Evolutionary conservation across 1,139 yeast genomes (phyloP).

Genomic region (Ashbya aceris): DNA sequence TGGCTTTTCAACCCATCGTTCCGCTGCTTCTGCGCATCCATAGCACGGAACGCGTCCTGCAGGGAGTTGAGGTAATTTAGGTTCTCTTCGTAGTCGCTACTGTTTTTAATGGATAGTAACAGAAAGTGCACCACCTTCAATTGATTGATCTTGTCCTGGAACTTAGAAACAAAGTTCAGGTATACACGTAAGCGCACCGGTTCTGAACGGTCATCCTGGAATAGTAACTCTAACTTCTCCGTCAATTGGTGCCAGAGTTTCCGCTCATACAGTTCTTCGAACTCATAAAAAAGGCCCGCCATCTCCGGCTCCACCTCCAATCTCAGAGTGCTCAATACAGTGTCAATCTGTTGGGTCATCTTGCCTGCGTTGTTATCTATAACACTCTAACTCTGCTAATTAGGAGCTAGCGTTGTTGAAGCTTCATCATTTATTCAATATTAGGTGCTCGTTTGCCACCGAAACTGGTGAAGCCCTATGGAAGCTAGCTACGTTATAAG

Average conservation of each 20-base stretch:
- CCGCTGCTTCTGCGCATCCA: slow-evolving; percentile 32
- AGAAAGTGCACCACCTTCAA: slow-evolving; percentile 72
- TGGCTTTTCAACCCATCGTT: slow-evolving; percentile 28
- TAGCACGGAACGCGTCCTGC: slow-evolving; percentile 33
- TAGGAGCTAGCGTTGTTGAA: too few relatives aligned
- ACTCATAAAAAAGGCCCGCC: slow-evolving; percentile 55
- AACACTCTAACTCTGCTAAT: too few relatives aligned
- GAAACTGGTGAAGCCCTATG: neutral
- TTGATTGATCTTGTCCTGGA: slow-evolving; percentile 66
- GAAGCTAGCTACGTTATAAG: neutral
- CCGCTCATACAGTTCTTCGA: slow-evolving; percentile 83
- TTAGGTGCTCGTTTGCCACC: slow-evolving; percentile 3
- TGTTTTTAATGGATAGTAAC: slow-evolving; percentile 45
- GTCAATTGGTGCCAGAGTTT: slow-evolving; percentile 79
- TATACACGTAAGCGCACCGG: slow-evolving; percentile 58
- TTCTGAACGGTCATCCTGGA: slow-evolving; percentile 41
- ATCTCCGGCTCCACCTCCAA: slow-evolving; percentile 55
- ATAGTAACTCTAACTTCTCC: slow-evolving; percentile 52
- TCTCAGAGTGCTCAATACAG: slow-evolving; percentile 62
- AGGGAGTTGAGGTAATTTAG: slow-evolving; percentile 49
- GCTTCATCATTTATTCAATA: neutral
- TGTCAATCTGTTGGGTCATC: slow-evolving; percentile 32
- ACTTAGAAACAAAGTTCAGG: slow-evolving; percentile 58
- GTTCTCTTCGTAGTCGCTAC: slow-evolving; percentile 40
- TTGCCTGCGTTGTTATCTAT: neutral